A percentile compares a stretch with the other conserved stretches of the same genome.
Evolutionary conservation across 1,284 basidiomycete species (phyloP).

Genomic region (Ceratobasidium theobromae): DNA sequence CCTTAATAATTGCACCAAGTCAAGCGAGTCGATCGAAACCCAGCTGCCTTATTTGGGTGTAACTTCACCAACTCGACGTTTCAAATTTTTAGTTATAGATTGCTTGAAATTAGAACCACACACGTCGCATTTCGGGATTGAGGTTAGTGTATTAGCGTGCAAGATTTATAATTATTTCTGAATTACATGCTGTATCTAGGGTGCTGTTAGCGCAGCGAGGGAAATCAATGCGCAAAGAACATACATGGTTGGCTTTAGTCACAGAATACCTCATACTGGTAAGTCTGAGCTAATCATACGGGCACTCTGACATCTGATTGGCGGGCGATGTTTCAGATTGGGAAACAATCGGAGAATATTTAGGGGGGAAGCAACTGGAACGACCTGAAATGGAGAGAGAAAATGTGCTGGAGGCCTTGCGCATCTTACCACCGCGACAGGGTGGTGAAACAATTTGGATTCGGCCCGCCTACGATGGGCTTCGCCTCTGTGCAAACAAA

Average conservation of each 20-base stretch:
- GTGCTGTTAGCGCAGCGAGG: slow-evolving; percentile 54
- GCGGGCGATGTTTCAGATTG: slow-evolving; percentile 49
- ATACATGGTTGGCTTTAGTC: slow-evolving; percentile 72
- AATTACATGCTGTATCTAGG: background rate
- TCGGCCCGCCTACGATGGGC: slow-evolving; percentile 68
- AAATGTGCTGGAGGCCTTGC: slow-evolving; percentile 12
- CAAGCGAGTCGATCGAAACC: background rate
- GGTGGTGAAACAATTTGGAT: slow-evolving; percentile 56
- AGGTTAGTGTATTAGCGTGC: slow-evolving; percentile 17
- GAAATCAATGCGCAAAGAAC: slow-evolving; percentile 58
- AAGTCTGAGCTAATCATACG: background rate
- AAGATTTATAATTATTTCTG: background rate
- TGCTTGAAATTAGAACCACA: slow-evolving; percentile 63
- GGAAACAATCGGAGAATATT: slow-evolving; percentile 55
- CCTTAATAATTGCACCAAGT: background rate
- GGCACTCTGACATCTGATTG: background rate
- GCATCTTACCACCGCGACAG: slow-evolving; percentile 16
- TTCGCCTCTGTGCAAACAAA: slow-evolving; percentile 47
- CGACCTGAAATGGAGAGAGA: slow-evolving; percentile 37
- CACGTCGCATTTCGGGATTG: slow-evolving; percentile 71
- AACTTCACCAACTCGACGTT: background rate
- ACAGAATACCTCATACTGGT: slow-evolving; percentile 62
- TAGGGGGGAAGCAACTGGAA: slow-evolving; percentile 46
- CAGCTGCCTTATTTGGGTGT: background rate
- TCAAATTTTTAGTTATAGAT: slow-evolving; percentile 62